Evolutionary conservation across 257 asterid genomes (phyloP).

Genomic region (Craterostigma plantagineum): DNA sequence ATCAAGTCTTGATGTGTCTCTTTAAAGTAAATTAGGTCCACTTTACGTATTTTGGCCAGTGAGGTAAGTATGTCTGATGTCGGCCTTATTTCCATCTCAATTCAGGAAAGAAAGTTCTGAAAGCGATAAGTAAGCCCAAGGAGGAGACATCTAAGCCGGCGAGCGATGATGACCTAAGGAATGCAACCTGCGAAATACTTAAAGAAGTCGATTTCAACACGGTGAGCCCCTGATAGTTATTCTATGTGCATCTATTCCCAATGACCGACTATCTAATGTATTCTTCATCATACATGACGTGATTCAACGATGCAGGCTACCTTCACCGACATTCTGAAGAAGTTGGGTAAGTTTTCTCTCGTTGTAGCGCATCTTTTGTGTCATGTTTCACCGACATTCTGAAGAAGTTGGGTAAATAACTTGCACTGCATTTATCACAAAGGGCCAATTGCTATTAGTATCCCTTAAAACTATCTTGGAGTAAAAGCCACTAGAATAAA

Average conservation of each 20-base stretch:
- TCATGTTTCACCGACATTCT: no score
- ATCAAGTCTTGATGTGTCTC: no score
- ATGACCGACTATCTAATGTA: background rate
- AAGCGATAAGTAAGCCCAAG: slow-evolving; percentile 28
- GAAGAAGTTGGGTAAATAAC: slow-evolving; percentile 58
- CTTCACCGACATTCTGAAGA: slow-evolving; percentile 90
- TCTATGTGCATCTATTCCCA: slow-evolving; percentile 1
- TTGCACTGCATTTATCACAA: no score
- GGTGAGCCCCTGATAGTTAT: slow-evolving; percentile 19
- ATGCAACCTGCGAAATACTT: slow-evolving; percentile 28
- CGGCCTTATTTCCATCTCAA: slow-evolving; percentile 1
- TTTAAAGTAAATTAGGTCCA: no score
- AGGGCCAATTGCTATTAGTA: no score
- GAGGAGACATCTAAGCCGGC: slow-evolving; percentile 17
- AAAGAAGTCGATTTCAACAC: slow-evolving; percentile 55
- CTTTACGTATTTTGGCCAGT: background rate
- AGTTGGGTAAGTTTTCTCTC: no score
- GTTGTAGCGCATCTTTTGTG: no score
- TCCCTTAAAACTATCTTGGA: no score
- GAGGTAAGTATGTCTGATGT: slow-evolving; percentile 3
- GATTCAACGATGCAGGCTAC: slow-evolving; percentile 54
- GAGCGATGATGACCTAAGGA: slow-evolving; percentile 29
- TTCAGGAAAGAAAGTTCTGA: slow-evolving; percentile 30
- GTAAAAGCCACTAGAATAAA: no score
- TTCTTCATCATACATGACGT: background rate